A percentile compares a stretch with the other conserved stretches of the same genome.
Evolutionary conservation across 257 asterid species (phyloP).

Genomic region (Avicennia marina): DNA sequence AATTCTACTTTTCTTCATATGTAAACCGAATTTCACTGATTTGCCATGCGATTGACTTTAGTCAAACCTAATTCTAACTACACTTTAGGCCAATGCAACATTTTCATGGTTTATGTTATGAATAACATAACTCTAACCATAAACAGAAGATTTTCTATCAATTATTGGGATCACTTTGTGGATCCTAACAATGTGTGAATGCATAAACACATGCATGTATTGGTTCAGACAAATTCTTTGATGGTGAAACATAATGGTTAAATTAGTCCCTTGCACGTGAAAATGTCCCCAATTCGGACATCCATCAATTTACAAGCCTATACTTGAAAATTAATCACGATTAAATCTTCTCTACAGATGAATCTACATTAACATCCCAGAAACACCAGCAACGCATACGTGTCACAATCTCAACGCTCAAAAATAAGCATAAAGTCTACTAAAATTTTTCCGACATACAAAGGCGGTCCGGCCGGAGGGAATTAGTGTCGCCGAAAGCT

Average conservation of each 20-base stretch:
- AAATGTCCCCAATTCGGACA: slow-evolving; percentile 9
- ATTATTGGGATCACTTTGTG: not conserved
- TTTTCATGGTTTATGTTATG: too few relatives aligned
- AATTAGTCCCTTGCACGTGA: slow-evolving; percentile 17
- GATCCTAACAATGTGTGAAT: not conserved
- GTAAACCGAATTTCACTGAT: too few relatives aligned
- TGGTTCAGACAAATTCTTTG: not conserved
- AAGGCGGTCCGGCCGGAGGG: slow-evolving; percentile 23
- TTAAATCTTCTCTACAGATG: not conserved
- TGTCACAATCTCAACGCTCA: not conserved
- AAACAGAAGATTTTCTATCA: too few relatives aligned
- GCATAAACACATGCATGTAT: too few relatives aligned
- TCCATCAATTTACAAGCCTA: not conserved
- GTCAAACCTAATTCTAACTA: too few relatives aligned
- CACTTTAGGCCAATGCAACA: too few relatives aligned
- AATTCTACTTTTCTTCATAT: too few relatives aligned
- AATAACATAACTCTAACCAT: too few relatives aligned
- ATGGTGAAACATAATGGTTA: slow-evolving; percentile 10
- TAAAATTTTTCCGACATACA: not conserved
- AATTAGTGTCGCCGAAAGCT: slow-evolving; percentile 18
- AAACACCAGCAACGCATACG: not conserved
- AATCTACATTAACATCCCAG: not conserved
- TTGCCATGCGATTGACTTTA: too few relatives aligned
- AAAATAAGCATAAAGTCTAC: not conserved
- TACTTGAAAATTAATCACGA: not conserved